Conservation (phyloP, 306 rosid species). For the peach (Prunus persica) region Prunus_persica_NCBIv2 NC_034014.1:21171001-21171500, state of each 20-base stretch:
- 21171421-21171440: conserved; percentile 29
- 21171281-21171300: conserved; percentile 17
- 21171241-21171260: conserved; percentile 6
- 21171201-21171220: conserved; percentile 31
- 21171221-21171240: background rate
- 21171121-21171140: conserved; percentile 30
- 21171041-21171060: conserved; percentile 42
- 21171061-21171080: conserved; percentile 29
- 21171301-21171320: background rate
- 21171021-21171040: conserved; percentile 55
- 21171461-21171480: background rate
- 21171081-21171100: conserved; percentile 22
- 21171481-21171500: background rate
- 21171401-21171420: conserved; percentile 5
- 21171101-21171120: conserved; percentile 55
- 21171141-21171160: conserved; percentile 17
- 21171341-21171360: background rate
- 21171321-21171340: background rate
- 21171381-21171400: conserved; percentile 6
- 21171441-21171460: conserved; percentile 11
- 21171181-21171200: background rate
- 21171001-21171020: conserved; percentile 12
- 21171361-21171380: background rate
- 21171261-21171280: conserved; percentile 21
- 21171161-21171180: conserved; percentile 17